These are phyloP conservation scores for Handroanthus guayacan DNA, from an alignment of 257 asterid genomes.

Conservation along the genomic window DNA sequence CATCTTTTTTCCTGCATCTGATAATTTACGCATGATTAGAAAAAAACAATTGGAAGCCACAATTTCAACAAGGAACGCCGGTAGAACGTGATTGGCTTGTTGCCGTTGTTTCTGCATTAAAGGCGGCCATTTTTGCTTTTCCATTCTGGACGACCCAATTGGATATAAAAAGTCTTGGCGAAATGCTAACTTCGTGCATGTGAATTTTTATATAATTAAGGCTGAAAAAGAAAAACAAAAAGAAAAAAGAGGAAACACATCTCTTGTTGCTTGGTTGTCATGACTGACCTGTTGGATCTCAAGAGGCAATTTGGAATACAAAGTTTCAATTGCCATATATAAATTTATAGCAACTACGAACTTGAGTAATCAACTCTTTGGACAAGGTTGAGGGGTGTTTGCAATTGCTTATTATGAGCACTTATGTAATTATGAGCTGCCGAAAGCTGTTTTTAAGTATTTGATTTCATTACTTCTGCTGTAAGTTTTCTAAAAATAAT, in stretches of 20 bases:
- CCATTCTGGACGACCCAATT: no score
- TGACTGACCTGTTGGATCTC: not conserved
- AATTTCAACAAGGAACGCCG: no score
- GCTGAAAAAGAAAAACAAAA: not conserved
- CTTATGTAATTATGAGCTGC: no score
- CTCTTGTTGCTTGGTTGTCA: not conserved
- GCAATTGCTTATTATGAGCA: no score
- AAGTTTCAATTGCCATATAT: no score
- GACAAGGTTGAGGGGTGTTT: not conserved
- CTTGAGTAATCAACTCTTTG: not conserved
- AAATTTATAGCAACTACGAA: not conserved
- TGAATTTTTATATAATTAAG: not conserved
- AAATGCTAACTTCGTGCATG: not conserved
- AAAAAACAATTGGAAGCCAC: no score
- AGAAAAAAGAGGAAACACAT: no score
- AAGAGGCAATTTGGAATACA: not conserved
- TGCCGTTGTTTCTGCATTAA: not conserved
- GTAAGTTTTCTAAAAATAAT: no score
- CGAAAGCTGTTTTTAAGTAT: no score
- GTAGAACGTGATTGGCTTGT: not conserved
- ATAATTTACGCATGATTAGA: not conserved
- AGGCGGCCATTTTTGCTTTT: not conserved
- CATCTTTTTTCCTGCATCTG: not conserved
- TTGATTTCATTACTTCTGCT: no score
- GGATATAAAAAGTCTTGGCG: not conserved